phyloP scores from a whole-genome alignment of 2,329 filamentous ascomycete species.

The Zymoseptoria crescenta region DNA sequence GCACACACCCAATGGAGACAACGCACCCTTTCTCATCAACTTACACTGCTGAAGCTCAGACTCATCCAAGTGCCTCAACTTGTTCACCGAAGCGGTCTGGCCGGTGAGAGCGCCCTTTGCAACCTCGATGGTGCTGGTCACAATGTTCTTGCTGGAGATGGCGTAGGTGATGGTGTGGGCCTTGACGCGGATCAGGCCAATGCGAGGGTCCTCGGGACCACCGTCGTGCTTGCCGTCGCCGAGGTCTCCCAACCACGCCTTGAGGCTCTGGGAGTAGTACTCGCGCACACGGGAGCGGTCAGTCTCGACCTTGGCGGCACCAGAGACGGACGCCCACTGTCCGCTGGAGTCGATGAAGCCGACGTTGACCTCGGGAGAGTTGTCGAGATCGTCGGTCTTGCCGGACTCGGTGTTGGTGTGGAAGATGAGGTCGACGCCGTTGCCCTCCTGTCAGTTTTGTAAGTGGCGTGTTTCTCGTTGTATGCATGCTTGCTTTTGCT shows the following conservation, averaged over 20 bases:
- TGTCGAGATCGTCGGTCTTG: conserved; percentile 73
- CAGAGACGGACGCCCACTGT: conserved; percentile 83
- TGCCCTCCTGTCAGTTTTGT: conserved; percentile 52
- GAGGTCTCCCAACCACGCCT: conserved; percentile 81
- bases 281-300: conserved; percentile 62
- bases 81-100: conserved; percentile 63
- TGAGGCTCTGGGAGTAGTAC: conserved; percentile 65
- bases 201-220: conserved; percentile 70
- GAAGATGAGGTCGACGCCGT: conserved; percentile 76
- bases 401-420: conserved; percentile 85
- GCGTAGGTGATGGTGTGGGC: conserved; percentile 66
- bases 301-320: conserved; percentile 59
- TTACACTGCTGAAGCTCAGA: conserved; percentile 55
- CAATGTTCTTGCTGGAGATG: conserved; percentile 50
- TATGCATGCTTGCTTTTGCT: conserved; percentile 5
- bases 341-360: conserved; percentile 63
- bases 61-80: conserved; percentile 64
- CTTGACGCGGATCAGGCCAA: conserved; percentile 72
- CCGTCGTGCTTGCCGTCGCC: conserved; percentile 79
- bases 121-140: conserved; percentile 61
- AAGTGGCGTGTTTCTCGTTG: background rate
- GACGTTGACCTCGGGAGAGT: conserved; percentile 69
- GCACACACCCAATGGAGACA: background rate
- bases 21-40: conserved; percentile 1
- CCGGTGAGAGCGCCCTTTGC: conserved; percentile 70